These are phyloP conservation scores for Murraya koenigii DNA, from an alignment of 345 rosid genomes.

Conservation along the genomic window DNA sequence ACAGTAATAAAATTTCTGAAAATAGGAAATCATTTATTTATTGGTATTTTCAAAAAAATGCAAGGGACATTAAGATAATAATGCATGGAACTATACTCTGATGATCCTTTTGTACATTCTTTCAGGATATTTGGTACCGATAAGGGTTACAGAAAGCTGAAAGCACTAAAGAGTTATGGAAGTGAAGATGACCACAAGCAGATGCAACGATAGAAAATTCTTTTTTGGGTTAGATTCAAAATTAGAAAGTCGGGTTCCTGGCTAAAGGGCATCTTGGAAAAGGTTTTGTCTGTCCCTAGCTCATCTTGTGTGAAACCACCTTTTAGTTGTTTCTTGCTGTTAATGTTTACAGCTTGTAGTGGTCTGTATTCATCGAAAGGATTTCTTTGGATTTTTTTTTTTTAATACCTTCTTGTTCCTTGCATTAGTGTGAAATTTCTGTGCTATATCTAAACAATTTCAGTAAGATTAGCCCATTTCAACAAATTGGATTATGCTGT, in stretches of 20 bases:
- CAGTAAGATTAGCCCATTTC: background rate
- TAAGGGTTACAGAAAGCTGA: conserved; percentile 85
- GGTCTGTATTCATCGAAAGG: conserved; percentile 24
- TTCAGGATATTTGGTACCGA: conserved; percentile 94
- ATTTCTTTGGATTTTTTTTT: conserved; percentile 19
- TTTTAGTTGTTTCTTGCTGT: conserved; percentile 21
- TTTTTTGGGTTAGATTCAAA: conserved; percentile 17
- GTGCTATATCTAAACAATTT: conserved; percentile 6
- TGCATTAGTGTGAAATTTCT: conserved; percentile 28
- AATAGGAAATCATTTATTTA: no score
- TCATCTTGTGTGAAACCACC: conserved; percentile 27
- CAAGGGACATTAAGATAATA: no score
- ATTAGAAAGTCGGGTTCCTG: conserved; percentile 22
- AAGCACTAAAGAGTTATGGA: conserved; percentile 54
- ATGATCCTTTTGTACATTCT: conserved; percentile 3
- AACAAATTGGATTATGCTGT: background rate
- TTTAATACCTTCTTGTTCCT: conserved; percentile 5
- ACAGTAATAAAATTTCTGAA: no score
- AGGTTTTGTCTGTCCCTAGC: conserved; percentile 27
- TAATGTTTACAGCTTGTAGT: conserved; percentile 23
- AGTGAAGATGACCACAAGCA: conserved; percentile 35
- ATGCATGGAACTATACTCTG: background rate
- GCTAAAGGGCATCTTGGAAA: conserved; percentile 8
- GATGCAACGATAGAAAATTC: conserved; percentile 25
- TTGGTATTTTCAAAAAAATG: background rate